Base-by-base conservation (phyloP, 306 rosid genomes). In the Prosopis cineraria region DNA sequence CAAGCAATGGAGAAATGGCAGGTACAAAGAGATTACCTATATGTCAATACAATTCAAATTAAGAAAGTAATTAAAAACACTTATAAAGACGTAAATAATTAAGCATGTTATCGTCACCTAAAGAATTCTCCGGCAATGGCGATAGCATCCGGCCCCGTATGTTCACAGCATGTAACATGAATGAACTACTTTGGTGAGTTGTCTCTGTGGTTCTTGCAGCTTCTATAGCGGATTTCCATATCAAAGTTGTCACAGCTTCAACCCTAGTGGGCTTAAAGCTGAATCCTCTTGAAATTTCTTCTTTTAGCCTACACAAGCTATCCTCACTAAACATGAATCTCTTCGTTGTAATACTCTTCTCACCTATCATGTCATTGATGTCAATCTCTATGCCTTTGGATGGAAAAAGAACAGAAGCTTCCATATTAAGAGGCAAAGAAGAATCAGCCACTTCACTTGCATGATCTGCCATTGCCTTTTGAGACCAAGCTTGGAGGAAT, bases 401-500 rank as follows among this genome's bases (percentile, higher is more conserved):
- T 1, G 82, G 82, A 44, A 77, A 77, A 48, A 40, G 39, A 40
- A n/a, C 17, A 0, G 33, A 34, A 29, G 72, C 75, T 9, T 53
- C 78, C 70, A 74, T 48, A 9, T 25, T 24, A 56, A 1, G 63
- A 3, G 27, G 22, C n/a, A 0, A 47, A 17, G 53, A 2, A 48
- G 64, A 29, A 7, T n/a, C n/a, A n/a, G 34, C 11, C 10, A 52
- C 27, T n/a, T 24, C 20, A 24, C 12, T 62, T 5, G 14, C 31
- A n/a, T n/a, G n/a, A 5, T 6, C 7, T 17, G 5, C 78, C 13
- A 9, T 52, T 25, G 82, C 40, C 6, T 4, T 63, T 62, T 22
- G 10, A 9, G 67, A 40, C 84, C 84, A 79, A 62, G 73, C n/a
- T 36, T 72, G 31, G 65, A 79, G 44, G 19, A 72, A 70, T 0